These are phyloP conservation scores for Apiospora kogelbergensis DNA, from an alignment of 2,329 filamentous ascomycete genomes.

Conservation along the genomic window DNA sequence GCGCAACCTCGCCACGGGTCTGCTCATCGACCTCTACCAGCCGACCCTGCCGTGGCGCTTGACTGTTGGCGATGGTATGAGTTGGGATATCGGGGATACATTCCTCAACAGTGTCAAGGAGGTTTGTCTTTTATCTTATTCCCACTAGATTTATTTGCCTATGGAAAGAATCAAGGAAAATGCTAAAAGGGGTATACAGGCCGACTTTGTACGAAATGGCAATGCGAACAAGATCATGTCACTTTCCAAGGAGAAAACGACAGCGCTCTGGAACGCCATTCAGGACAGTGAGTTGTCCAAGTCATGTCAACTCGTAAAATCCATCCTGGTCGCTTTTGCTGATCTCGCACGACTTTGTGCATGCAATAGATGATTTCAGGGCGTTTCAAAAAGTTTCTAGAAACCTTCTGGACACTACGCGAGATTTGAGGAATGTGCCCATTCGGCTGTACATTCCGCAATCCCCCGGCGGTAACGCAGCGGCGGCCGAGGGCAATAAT, in stretches of 20 bases:
- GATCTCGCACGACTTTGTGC: slow-evolving; percentile 6
- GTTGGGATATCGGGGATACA: slow-evolving; percentile 62
- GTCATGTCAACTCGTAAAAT: too few relatives aligned
- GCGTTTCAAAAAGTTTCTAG: slow-evolving; percentile 74
- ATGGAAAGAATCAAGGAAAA: neutral
- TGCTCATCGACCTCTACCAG: slow-evolving; percentile 56
- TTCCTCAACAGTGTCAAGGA: slow-evolving; percentile 67
- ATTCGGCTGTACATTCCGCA: slow-evolving; percentile 82
- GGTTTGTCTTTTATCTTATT: slow-evolving; percentile 35
- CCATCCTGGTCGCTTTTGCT: neutral
- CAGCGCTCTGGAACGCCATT: slow-evolving; percentile 78
- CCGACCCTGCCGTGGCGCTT: slow-evolving; percentile 55
- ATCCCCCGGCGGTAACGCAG: slow-evolving; percentile 31
- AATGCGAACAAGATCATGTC: slow-evolving; percentile 90
- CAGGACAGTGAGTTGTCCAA: slow-evolving; percentile 57
- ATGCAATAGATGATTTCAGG: slow-evolving; percentile 62
- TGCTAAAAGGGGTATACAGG: slow-evolving; percentile 38
- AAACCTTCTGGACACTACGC: slow-evolving; percentile 73
- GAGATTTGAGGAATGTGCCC: slow-evolving; percentile 78
- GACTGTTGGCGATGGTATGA: slow-evolving; percentile 52
- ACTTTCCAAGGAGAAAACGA: slow-evolving; percentile 80
- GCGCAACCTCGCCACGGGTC: slow-evolving; percentile 32
- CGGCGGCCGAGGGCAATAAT: slow-evolving; percentile 34
- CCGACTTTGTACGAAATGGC: slow-evolving; percentile 84
- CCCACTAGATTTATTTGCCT: too few relatives aligned